Base-by-base conservation (phyloP, 2,329 filamentous ascomycete species). In the Fusarium sublunatum region DNA sequence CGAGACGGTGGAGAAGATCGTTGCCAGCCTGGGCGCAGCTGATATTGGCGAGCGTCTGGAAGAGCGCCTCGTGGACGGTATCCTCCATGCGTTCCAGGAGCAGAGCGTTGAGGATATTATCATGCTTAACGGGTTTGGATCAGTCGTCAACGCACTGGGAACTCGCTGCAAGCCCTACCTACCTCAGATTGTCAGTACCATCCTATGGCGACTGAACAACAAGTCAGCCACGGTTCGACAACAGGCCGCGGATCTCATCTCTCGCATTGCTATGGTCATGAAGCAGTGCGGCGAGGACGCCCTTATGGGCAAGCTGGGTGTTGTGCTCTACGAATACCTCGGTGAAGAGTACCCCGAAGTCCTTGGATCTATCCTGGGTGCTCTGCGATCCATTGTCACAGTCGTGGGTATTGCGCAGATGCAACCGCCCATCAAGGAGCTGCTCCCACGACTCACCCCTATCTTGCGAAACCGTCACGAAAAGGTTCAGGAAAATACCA, bases 331-430 rank as follows among this genome's bases (percentile, higher is more conserved):
- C 81, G 95, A 99, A 79, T 98, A 98, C 74, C 87, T 99, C 1
- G 95, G 95, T 76, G 95, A 99, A 80, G 95, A 99, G 76, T 99
- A 99, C 72, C 95, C 95, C 2, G 95, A 99, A 77, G 95, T 99
- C 24, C 86, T 99, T 10, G 95, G 95, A 58, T 98, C 94, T 3
- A 99, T 99, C 70, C 85, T 99, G 22, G 95, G 95, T 64, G 95
- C 95, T 13, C 85, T 99, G 50, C 91, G 95, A 64, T 96, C 93
- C 39, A 98, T 99, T 70, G 95, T 99, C 67, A 97, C 94, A 0
- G 95, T 99, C 13, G 94, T 99, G 31, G 95, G 95, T 79, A 97
- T 99, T 79, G 91, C 91, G 71, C 92, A 96, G 77, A 98, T 98
- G 94, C 93, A 98, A 72, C 95, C 95, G 12, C 94, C 95, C 3